Evolutionary conservation across 768 basidiomycete genomes (phyloP).

Genomic region (Auriscalpium vulgare): DNA sequence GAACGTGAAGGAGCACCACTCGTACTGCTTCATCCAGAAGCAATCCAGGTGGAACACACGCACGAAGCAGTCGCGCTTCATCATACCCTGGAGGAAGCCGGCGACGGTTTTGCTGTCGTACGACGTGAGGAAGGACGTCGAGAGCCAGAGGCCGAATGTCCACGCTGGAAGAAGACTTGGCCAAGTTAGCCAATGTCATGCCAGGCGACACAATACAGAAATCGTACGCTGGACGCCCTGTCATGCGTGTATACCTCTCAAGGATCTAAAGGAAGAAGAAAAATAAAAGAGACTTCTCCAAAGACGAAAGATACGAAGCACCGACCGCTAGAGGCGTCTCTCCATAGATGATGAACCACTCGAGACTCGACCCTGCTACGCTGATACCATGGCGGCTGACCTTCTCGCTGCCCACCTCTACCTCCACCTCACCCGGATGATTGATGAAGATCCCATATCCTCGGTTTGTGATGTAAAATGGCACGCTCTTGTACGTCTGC

Average conservation of each 20-base stretch:
- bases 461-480: constrained; percentile 62
- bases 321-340: constrained; percentile 54
- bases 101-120: constrained; percentile 64
- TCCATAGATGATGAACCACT: constrained; percentile 69
- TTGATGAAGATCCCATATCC: constrained; percentile 75
- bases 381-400: constrained; percentile 57
- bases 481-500: constrained; percentile 60
- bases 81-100: constrained; percentile 65
- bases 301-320: neutral
- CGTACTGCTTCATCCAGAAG: constrained; percentile 70
- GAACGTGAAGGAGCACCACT: constrained; percentile 72
- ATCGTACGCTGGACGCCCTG: constrained; percentile 51
- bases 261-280: constrained; percentile 34
- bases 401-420: constrained; percentile 64
- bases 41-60: constrained; percentile 73
- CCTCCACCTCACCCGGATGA: constrained; percentile 67
- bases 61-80: constrained; percentile 50
- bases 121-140: constrained; percentile 68
- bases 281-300: neutral
- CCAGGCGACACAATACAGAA: constrained; percentile 4
- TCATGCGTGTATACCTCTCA: constrained; percentile 53
- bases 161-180: constrained; percentile 57
- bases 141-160: constrained; percentile 74
- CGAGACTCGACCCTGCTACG: constrained; percentile 52
- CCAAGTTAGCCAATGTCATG: constrained; percentile 15